Conservation (phyloP, 306 rosid genomes). For the Ochetophila trinervis region DNA sequence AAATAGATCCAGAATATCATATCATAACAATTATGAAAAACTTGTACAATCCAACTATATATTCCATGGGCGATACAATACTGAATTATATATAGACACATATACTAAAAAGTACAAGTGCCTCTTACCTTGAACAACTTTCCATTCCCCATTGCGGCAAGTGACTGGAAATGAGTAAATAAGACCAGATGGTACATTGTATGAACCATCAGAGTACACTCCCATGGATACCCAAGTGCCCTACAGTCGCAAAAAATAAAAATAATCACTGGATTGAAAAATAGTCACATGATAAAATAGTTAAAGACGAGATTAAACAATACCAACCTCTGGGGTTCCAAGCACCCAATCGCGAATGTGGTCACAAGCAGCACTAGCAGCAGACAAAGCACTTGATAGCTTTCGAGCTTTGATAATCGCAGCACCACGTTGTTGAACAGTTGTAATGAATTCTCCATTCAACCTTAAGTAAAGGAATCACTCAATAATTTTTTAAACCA, state of each 20-base stretch:
- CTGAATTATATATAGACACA: too few relatives aligned
- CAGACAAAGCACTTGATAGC: slow-evolving; percentile 92
- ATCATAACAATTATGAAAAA: too few relatives aligned
- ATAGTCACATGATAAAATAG: neutral
- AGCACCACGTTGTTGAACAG: slow-evolving; percentile 99
- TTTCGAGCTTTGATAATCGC: slow-evolving; percentile 95
- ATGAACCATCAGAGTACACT: slow-evolving; percentile 94
- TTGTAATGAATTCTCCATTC: slow-evolving; percentile 82
- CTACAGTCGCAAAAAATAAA: slow-evolving; percentile 35
- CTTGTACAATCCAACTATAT: too few relatives aligned
- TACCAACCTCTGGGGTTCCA: slow-evolving; percentile 89
- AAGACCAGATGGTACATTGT: slow-evolving; percentile 92
- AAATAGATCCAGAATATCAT: neutral
- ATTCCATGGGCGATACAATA: too few relatives aligned
- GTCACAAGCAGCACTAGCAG: slow-evolving; percentile 97
- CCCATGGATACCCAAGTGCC: slow-evolving; percentile 99
- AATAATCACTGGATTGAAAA: neutral
- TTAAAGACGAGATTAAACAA: neutral
- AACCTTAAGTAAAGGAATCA: slow-evolving; percentile 45
- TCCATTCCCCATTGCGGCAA: slow-evolving; percentile 81
- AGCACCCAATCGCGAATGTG: slow-evolving; percentile 98
- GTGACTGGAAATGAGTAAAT: slow-evolving; percentile 94
- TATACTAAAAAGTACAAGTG: too few relatives aligned
- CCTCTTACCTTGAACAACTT: slow-evolving; percentile 79
- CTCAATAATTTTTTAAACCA: neutral